Evolutionary conservation across 108 stramenopile species (phyloP), one percentile per base, ranked within the genome.

Genomic region (Skeletonema tropicum): DNA sequence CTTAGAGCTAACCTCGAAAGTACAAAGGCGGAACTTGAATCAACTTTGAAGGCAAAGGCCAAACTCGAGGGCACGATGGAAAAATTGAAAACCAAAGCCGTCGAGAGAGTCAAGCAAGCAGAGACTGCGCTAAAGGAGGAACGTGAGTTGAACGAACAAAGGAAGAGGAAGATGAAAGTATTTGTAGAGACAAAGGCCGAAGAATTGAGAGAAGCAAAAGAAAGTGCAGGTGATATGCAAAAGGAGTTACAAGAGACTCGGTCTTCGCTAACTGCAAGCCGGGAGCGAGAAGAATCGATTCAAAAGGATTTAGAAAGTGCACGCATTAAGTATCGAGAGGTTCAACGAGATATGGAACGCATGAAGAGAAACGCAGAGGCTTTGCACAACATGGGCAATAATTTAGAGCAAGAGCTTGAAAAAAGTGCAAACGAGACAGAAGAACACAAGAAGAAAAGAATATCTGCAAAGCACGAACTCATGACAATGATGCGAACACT

Each of bases 161-260:
- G 94, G 21, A 94, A 94, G 63, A 78, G 79, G 66, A 92, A 92
- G 78, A 94, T 94, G 94, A 94, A 91, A 66, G 57, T 66, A 21
- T 94, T 94, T 66, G 89, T 94, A 57, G 91, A 94, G 71, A 83
- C 86, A 39, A 94, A 92, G 62, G 75, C 87, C n/a, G 94, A 94
- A 36, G 94, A 94, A 66, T 77, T 92, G 10, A 85, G 90, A 36
- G 70, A 77, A 48, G 89, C 90, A n/a, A 91, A 92, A 66, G 78
- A 87, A 15, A 86, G 87, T 15, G 85, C 78, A 41, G 74, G 80
- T 42, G 78, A 85, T 57, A 68, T 91, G 60, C 85, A 92, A 62
- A 64, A 70, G 36, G 91, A 94, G 73, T 52, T 94, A 5, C 81
- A 89, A 38, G 88, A 91, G 69, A 90, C 87, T 17, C 79, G 77